phyloP scores from a whole-genome alignment of 805 yeast species.

The Lipomyces mesembrius region DNA sequence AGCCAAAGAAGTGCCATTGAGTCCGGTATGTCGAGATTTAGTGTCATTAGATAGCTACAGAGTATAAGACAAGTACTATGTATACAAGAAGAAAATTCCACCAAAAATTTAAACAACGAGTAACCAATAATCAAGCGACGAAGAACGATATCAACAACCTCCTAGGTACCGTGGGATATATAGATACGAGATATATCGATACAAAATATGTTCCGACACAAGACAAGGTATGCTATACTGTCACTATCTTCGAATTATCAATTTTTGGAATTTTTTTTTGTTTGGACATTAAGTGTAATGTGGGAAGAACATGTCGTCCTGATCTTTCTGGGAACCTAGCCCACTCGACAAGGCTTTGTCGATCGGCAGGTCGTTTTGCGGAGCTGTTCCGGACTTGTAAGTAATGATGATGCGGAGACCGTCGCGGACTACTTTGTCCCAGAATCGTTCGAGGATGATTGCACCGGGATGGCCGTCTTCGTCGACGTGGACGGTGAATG shows the following conservation, averaged over 20 bases:
- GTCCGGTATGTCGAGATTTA: too few relatives aligned
- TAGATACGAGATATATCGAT: too few relatives aligned
- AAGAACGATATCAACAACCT: too few relatives aligned
- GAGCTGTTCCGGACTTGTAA: conserved; percentile 20
- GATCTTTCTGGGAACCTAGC: conserved; percentile 29
- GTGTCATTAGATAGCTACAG: too few relatives aligned
- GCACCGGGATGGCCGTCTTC: conserved; percentile 36
- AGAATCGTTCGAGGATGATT: conserved; percentile 36
- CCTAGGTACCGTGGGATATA: too few relatives aligned
- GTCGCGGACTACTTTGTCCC: conserved; percentile 38
- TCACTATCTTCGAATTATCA: not conserved
- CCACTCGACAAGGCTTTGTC: conserved; percentile 34
- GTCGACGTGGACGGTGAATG: conserved; percentile 37
- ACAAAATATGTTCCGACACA: too few relatives aligned
- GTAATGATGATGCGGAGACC: conserved; percentile 31
- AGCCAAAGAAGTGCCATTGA: too few relatives aligned
- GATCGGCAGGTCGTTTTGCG: conserved; percentile 26
- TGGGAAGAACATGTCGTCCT: conserved; percentile 34
- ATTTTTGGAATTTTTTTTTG: not conserved
- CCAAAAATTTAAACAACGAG: too few relatives aligned
- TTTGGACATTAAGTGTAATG: conserved; percentile 16
- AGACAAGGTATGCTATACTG: too few relatives aligned
- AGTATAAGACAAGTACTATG: too few relatives aligned
- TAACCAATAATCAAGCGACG: too few relatives aligned
- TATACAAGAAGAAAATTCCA: too few relatives aligned